Evolutionary conservation across 176 grass and related monocot species (phyloP), one percentile per base, ranked within the genome.

Genomic region (Zea mays): DNA sequence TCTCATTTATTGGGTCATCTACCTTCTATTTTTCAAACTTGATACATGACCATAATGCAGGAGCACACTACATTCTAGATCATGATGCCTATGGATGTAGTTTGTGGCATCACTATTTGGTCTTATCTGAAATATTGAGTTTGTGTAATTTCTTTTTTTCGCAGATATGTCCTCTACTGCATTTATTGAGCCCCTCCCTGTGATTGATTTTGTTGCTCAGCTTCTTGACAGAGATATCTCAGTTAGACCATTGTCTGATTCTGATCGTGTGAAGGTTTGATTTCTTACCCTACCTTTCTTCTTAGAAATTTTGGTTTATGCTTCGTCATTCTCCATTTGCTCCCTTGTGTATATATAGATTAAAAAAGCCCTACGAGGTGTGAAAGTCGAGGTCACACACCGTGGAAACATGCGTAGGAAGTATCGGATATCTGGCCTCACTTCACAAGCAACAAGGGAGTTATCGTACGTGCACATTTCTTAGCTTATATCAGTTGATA

Each of bases 151-250:
- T 80, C 35, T 80, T 2, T 73, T 73, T 74, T 16, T 80, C 75
- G 68, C 82, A 97, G 93, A 97, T 85, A 97, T 92, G 93, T 97
- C 93, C 67, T 97, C 93, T 8, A 97, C 93, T 62, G 93, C 90
- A 36, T 97, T 97, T 86, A 90, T 97, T 3, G 93, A 97, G 74
- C 90, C 93, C 20, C 74, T 97, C 48, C 93, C 90, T n/a, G 93
- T 97, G 19, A 90, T 92, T 51, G 93, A 97, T 10, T 97, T 97
- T 75, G 90, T 97, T 35, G 87, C 74, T 57, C 90, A 97, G 81
- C 90, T 97, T 92, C 93, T 97, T 55, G 88, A 81, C 80, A 92
- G 90, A 90, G 93, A 97, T 52, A 88, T 97, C 50, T 88, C 89
- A 72, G 90, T 84, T 63, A 92, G 93, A 80, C 93, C 90, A 42